phyloP scores from a whole-genome alignment of 2,329 filamentous ascomycete genomes.

The Monosporascus sp. region DNA sequence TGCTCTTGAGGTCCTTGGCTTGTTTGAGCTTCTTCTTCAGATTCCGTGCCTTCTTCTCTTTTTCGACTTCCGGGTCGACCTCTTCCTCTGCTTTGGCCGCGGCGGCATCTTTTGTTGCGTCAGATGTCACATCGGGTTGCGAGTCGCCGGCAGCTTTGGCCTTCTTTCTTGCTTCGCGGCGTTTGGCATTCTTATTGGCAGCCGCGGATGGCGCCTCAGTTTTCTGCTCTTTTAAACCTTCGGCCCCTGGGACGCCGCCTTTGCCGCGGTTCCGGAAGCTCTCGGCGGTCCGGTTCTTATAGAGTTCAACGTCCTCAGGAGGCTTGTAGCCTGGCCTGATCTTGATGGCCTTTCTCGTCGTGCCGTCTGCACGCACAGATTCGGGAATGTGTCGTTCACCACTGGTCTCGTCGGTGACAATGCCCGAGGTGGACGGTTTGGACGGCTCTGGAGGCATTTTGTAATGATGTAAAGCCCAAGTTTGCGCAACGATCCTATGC shows the following conservation, averaged over 20 bases:
- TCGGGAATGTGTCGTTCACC: slow-evolving; percentile 88
- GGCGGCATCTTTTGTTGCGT: slow-evolving; percentile 26
- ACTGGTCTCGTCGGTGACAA: slow-evolving; percentile 67
- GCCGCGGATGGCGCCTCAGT: slow-evolving; percentile 39
- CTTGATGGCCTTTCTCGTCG: slow-evolving; percentile 88
- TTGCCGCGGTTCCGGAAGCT: slow-evolving; percentile 71
- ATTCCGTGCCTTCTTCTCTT: slow-evolving; percentile 87
- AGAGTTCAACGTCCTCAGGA: slow-evolving; percentile 91
- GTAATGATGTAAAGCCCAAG: slow-evolving; percentile 5
- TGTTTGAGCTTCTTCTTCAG: slow-evolving; percentile 94
- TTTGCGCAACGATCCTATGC: slow-evolving; percentile 1
- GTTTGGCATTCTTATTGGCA: slow-evolving; percentile 84
- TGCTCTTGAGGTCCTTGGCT: slow-evolving; percentile 81
- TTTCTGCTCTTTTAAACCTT: slow-evolving; percentile 48
- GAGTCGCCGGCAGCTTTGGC: slow-evolving; percentile 53
- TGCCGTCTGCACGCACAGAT: slow-evolving; percentile 80
- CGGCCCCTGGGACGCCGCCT: slow-evolving; percentile 71
- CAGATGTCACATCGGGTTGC: slow-evolving; percentile 52
- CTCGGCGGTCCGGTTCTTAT: slow-evolving; percentile 88
- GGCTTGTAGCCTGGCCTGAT: slow-evolving; percentile 90
- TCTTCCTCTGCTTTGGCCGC: slow-evolving; percentile 33
- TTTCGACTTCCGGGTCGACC: slow-evolving; percentile 67
- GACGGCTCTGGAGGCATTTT: slow-evolving; percentile 45
- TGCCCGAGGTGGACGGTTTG: slow-evolving; percentile 59
- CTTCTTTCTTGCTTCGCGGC: slow-evolving; percentile 51